Percentiles rank a stretch among this genome's conserved stretches.
phyloP scores from a whole-genome alignment of 768 basidiomycete genomes.

The Dioszegia crocea region DNA sequence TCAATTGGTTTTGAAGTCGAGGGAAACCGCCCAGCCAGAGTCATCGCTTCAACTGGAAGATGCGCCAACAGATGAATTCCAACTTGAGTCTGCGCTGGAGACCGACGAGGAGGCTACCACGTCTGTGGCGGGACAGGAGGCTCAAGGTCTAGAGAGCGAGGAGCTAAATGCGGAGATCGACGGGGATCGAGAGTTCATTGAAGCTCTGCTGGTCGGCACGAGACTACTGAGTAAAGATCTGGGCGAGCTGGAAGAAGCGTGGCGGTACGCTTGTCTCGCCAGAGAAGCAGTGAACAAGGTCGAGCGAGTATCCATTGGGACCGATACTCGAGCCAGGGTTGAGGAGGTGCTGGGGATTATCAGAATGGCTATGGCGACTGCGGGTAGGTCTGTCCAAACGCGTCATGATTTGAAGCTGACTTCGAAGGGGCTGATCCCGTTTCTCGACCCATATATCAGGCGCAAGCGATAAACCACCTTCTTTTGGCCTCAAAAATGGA shows the following conservation, averaged over 20 bases:
- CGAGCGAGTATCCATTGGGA: constrained; percentile 46
- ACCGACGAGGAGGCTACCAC: constrained; percentile 7
- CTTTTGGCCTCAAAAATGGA: constrained; percentile 38
- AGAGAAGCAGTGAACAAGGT: constrained; percentile 59
- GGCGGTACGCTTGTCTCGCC: constrained; percentile 44
- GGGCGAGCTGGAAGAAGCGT: constrained; percentile 57
- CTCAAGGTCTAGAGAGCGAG: constrained; percentile 9
- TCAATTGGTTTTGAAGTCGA: constrained; percentile 76
- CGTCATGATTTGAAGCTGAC: background rate
- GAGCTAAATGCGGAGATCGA: constrained; percentile 55
- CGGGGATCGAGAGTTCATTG: constrained; percentile 67
- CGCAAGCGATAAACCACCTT: constrained; percentile 57
- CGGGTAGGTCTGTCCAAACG: constrained; percentile 55
- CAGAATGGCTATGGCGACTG: constrained; percentile 63
- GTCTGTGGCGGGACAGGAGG: constrained; percentile 1
- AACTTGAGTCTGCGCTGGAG: background rate
- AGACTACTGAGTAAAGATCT: constrained; percentile 67
- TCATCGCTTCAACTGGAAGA: constrained; percentile 43
- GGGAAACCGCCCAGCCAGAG: constrained; percentile 57
- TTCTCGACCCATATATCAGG: constrained; percentile 60
- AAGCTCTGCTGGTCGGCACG: constrained; percentile 70
- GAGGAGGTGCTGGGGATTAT: constrained; percentile 60
- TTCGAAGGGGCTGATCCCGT: constrained; percentile 62
- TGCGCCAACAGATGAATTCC: constrained; percentile 13
- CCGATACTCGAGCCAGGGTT: constrained; percentile 34